Evolutionary conservation across 2,329 filamentous ascomycete genomes (phyloP).

Genomic region (Cordyceps fumosorosea): DNA sequence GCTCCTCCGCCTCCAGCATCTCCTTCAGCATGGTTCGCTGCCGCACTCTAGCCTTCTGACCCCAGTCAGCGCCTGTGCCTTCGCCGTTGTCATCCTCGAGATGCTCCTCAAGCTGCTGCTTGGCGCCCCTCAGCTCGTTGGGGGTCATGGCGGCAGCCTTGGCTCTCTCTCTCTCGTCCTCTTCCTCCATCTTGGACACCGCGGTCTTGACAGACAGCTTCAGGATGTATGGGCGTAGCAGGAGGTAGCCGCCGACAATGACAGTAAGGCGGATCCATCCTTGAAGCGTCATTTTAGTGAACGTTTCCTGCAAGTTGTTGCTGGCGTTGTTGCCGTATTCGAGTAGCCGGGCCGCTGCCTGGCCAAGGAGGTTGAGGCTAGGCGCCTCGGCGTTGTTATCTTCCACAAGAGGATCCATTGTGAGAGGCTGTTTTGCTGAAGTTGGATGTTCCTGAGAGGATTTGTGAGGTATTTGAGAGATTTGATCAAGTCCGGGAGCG

Average conservation of each 20-base stretch:
- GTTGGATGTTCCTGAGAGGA: slow-evolving; percentile 16
- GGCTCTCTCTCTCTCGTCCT: slow-evolving; percentile 46
- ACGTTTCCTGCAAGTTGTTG: slow-evolving; percentile 43
- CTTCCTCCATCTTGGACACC: slow-evolving; percentile 57
- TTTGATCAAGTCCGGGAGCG: not conserved
- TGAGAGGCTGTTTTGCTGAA: slow-evolving; percentile 11
- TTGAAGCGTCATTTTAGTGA: slow-evolving; percentile 44
- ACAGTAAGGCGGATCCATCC: slow-evolving; percentile 63
- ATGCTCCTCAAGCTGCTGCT: slow-evolving; percentile 48
- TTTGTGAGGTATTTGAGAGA: slow-evolving; percentile 9
- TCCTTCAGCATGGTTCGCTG: slow-evolving; percentile 62
- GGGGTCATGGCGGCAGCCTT: slow-evolving; percentile 53
- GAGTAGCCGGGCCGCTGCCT: slow-evolving; percentile 25
- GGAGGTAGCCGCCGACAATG: slow-evolving; percentile 65
- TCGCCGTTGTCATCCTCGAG: slow-evolving; percentile 40
- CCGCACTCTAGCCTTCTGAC: slow-evolving; percentile 61
- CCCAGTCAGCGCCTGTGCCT: slow-evolving; percentile 54
- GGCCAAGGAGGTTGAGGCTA: slow-evolving; percentile 28
- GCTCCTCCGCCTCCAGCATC: slow-evolving; percentile 56
- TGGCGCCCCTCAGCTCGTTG: slow-evolving; percentile 56
- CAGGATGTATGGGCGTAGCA: slow-evolving; percentile 68
- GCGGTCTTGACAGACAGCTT: slow-evolving; percentile 58
- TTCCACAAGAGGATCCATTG: slow-evolving; percentile 20
- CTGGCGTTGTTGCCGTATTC: slow-evolving; percentile 32
- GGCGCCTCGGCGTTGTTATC: slow-evolving; percentile 21